phyloP scores from a whole-genome alignment of 345 rosid genomes.

The Stellera chamaejasme region DNA sequence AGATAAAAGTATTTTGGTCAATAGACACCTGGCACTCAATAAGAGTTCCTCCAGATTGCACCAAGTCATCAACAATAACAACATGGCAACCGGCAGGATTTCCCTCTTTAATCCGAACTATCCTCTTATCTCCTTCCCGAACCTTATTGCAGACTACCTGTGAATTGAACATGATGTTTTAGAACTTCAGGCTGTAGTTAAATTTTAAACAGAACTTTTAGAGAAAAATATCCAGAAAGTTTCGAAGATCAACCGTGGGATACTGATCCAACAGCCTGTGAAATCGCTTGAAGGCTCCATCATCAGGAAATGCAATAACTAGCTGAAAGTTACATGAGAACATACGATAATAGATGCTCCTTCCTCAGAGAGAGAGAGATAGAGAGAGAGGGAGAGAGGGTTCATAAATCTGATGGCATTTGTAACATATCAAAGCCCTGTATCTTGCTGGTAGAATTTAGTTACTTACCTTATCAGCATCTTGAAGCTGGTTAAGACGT shows the following conservation, averaged over 20 bases:
- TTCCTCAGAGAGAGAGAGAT: not conserved
- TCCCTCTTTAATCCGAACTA: constrained; percentile 89
- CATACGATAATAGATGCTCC: not conserved
- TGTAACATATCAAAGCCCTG: no score
- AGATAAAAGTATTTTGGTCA: not conserved
- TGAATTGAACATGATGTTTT: constrained; percentile 17
- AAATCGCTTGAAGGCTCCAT: constrained; percentile 99
- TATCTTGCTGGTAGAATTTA: not conserved
- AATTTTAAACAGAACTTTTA: not conserved
- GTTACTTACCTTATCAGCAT: constrained; percentile 54
- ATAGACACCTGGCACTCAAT: constrained; percentile 87
- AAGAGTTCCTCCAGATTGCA: constrained; percentile 97
- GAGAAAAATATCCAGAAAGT: not conserved
- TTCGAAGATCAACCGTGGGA: constrained; percentile 52
- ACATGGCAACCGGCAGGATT: constrained; percentile 86
- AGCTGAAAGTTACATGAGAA: constrained; percentile 30
- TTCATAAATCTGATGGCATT: no score
- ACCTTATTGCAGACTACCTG: constrained; percentile 96
- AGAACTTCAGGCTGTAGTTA: constrained; percentile 4
- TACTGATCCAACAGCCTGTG: constrained; percentile 83
- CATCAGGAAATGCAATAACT: constrained; percentile 94
- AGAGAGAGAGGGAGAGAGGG: not conserved
- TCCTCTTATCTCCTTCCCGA: constrained; percentile 92
- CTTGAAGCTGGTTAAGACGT: constrained; percentile 75
- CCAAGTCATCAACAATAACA: constrained; percentile 93